phyloP scores from a whole-genome alignment of 2,329 filamentous ascomycete species.

The Coniochaeta hoffmannii region DNA sequence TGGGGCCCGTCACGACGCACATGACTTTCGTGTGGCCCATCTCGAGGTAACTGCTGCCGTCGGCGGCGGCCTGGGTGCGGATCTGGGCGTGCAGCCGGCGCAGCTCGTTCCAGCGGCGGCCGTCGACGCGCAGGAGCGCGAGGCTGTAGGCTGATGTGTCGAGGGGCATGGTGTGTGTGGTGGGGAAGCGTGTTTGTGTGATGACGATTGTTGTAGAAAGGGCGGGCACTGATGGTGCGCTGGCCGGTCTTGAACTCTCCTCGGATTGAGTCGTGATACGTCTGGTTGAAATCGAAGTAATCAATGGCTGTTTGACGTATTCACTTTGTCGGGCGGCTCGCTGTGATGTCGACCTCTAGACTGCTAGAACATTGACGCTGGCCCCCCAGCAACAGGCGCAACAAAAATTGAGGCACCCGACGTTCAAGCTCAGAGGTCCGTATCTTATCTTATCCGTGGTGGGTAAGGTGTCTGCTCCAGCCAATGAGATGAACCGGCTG shows the following conservation, averaged over 20 bases:
- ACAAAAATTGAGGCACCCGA: neutral
- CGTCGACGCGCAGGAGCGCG: conserved; percentile 74
- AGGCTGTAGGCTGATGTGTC: conserved; percentile 89
- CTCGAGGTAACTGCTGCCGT: conserved; percentile 88
- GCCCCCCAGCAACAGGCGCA: neutral
- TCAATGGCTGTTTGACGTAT: too few relatives aligned
- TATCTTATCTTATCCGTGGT: neutral
- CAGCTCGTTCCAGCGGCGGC: conserved; percentile 93
- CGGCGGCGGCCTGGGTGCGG: conserved; percentile 83
- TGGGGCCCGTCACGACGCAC: conserved; percentile 82
- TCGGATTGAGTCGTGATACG: too few relatives aligned
- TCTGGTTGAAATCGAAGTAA: too few relatives aligned
- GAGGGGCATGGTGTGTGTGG: conserved; percentile 63
- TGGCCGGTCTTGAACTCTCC: too few relatives aligned
- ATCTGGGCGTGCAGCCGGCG: conserved; percentile 84
- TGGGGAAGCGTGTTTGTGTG: neutral
- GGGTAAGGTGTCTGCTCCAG: too few relatives aligned
- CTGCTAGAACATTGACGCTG: neutral
- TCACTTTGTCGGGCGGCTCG: neutral
- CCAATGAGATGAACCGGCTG: too few relatives aligned
- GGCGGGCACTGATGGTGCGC: too few relatives aligned
- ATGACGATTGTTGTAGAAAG: too few relatives aligned
- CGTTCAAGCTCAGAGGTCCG: neutral
- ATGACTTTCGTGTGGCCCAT: conserved; percentile 98
- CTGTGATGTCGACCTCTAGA: neutral